Conservation (phyloP, 1,139 yeast genomes). For the Yamadazyma epiphylla region DNA sequence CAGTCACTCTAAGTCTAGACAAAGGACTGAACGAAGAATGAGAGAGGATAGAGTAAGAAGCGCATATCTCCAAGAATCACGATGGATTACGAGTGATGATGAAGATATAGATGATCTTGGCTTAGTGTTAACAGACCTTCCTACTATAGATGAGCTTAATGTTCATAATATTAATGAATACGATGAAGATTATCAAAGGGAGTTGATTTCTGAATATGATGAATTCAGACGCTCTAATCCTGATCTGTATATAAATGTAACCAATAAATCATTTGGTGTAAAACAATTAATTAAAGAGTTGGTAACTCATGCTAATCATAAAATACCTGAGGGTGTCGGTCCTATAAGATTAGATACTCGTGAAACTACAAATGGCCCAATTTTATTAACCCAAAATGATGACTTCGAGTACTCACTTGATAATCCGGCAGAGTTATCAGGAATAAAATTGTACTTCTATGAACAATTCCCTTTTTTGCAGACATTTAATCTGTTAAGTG, state of each 20-base stretch:
- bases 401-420: not conserved
- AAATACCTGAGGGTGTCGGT: too few relatives aligned
- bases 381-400: not conserved
- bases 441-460: too few relatives aligned
- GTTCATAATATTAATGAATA: constrained; percentile 19
- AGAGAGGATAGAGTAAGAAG: constrained; percentile 29
- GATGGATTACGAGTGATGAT: constrained; percentile 5
- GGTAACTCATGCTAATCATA: constrained; percentile 20
- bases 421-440: not conserved
- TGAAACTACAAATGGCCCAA: not conserved
- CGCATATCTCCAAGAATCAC: constrained; percentile 10
- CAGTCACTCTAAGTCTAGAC: constrained; percentile 24
- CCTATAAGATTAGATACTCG: not conserved
- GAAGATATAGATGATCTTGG: constrained; percentile 15
- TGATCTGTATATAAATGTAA: constrained; percentile 8
- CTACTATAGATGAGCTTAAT: constrained; percentile 29
- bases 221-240: constrained; percentile 11
- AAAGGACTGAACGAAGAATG: constrained; percentile 15
- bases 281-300: constrained; percentile 31
- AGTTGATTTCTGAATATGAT: constrained; percentile 13
- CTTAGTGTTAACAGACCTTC: constrained; percentile 16
- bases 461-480: not conserved
- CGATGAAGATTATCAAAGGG: constrained; percentile 15
- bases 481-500: not conserved
- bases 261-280: constrained; percentile 32